Base-by-base conservation (phyloP, 805 yeast species). In the Scheffersomyces stipitis region DNA sequence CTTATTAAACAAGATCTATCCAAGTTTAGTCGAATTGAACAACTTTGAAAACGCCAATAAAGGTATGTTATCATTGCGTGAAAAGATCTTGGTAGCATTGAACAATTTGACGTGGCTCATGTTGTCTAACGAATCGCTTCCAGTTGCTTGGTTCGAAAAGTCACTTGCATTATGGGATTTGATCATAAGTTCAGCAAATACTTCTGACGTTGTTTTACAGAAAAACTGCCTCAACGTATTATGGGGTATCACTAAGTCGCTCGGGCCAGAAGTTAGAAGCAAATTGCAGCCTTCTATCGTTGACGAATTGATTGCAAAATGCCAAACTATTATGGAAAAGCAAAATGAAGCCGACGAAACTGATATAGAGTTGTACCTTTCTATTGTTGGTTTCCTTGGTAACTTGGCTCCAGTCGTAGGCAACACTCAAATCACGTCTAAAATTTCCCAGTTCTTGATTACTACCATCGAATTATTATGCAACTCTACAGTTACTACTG, bases 101-200 rank as follows among this genome's bases (percentile, higher is more conserved):
- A 88, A 86, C 60, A 90, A 90, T 52, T 56, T 83, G 36, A 56
- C 77, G 28, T 82, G 90, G 89, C 61, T 81, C 18, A 52, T 74
- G 40, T 51, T 62, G 26, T 52, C 70, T 3, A 36, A 51, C 30
- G 58, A 62, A 26, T 35, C 51, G 12, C 50, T 58, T 33, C 69
- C 72, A 1, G 56, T 58, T 4, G 54, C 46, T 28, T 76, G 81
- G 80, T 66, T 36, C 39, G 52, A 47, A 7, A 39, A 38, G 13
- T 46, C 57, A 15, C 37, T 51, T 1, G 40, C 48, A 10, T 34
- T 67, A n/a, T 68, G 72, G 70, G 59, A 58, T 24, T 36, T 52
- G 2, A 41, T 48, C 12, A 46, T 44, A 16, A 40, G 32, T 12
- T 37, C 44, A 15, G 22, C 41, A 4, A 40, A 34, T n/a, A 34